Evolutionary conservation across 2,329 filamentous ascomycete genomes (phyloP), one percentile per base, ranked within the genome.

Genomic region (Beauveria varroae): DNA sequence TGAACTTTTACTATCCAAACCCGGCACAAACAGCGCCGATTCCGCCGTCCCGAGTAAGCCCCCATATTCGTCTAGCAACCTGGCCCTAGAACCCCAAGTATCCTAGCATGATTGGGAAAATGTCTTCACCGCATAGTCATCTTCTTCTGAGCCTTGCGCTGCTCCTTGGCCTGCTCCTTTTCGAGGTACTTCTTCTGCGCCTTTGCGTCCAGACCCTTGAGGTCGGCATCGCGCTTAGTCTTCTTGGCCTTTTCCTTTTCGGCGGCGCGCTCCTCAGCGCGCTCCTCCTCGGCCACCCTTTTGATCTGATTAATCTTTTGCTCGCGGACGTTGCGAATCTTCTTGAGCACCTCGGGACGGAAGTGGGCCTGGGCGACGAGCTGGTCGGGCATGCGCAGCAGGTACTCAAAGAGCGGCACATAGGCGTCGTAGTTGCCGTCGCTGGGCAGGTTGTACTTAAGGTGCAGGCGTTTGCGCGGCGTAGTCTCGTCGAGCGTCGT

Each of bases 311-410:
- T 83, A 68, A 90, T 84, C 69, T 90, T 87, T 61, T 90, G 87
- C 49, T 98, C 93, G 65, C 95, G 91, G 40, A 87, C 87, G 64
- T 79, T 79, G 69, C 86, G 86, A 67, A 99, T 82, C 80, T 96
- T 96, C 74, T 90, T 90, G 73, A 88, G 78, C 40, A 96, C 92
- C 79, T 98, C 91, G 43, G 90, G 86, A 14, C 95, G 90, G 86
- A 97, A 97, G 75, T 91, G 93, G 12, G 86, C 93, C 28, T 77
- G 76, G 61, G 85, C 79, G 61, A 88, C 91, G 54, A 99, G 88
- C 67, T 83, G 79, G 72, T 99, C 95, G 46, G 91, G 83, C n/a
- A 97, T 78, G 65, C 90, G 89, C 60, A 97, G 75, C 80, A 95
- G 96, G 76, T 89, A 86, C 43, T 83, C 78, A 79, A 96, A 92